These are phyloP conservation scores for Nothophaeocryptopus gaeumannii DNA, from an alignment of 2,329 filamentous ascomycete species.

Conservation along the genomic window DNA sequence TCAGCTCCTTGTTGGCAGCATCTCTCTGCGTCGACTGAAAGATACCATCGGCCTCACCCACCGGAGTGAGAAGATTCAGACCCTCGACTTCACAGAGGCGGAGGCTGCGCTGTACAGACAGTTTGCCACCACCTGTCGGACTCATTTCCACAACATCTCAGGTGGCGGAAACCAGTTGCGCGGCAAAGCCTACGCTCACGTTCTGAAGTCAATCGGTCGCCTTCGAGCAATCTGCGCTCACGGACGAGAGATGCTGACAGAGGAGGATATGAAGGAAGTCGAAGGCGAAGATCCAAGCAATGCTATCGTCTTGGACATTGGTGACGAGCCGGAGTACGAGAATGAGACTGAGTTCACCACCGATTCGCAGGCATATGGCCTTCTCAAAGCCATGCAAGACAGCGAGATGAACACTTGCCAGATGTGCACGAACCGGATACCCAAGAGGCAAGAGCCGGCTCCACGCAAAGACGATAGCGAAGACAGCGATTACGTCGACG, in stretches of 20 bases:
- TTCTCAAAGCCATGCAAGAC: conserved; percentile 79
- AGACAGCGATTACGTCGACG: conserved; percentile 53
- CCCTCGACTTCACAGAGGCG: conserved; percentile 69
- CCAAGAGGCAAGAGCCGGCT: conserved; percentile 50
- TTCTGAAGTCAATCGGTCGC: conserved; percentile 85
- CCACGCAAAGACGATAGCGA: conserved; percentile 44
- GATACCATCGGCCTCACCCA: conserved; percentile 82
- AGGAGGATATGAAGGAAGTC: conserved; percentile 75
- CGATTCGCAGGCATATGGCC: conserved; percentile 75
- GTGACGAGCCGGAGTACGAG: conserved; percentile 61
- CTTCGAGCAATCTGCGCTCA: conserved; percentile 89
- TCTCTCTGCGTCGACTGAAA: conserved; percentile 87
- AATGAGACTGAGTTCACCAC: conserved; percentile 58
- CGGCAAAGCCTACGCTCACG: conserved; percentile 88
- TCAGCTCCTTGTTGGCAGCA: conserved; percentile 86
- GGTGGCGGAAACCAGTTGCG: conserved; percentile 48
- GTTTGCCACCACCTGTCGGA: conserved; percentile 77
- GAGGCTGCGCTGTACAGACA: conserved; percentile 79
- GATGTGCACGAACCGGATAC: conserved; percentile 64
- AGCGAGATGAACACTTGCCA: conserved; percentile 73
- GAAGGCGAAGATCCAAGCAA: conserved; percentile 69
- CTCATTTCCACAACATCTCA: conserved; percentile 74
- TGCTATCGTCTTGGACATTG: conserved; percentile 83
- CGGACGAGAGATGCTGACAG: conserved; percentile 82
- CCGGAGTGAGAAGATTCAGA: conserved; percentile 69